Evolutionary conservation across 176 grass and related monocot genomes (phyloP).

Genomic region (Cymbopogon citratus): DNA sequence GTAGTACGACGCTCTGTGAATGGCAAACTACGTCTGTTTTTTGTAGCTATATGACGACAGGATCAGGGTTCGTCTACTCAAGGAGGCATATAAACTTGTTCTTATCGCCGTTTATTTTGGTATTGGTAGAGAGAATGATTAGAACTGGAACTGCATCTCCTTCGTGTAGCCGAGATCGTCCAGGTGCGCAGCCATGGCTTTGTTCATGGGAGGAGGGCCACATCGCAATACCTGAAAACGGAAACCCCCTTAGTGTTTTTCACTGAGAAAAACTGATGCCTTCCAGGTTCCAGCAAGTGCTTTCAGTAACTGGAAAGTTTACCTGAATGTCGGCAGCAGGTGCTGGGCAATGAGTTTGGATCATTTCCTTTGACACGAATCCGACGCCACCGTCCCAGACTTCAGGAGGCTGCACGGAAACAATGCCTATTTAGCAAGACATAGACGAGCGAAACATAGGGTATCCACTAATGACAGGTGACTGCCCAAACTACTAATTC

Average conservation of each 20-base stretch:
- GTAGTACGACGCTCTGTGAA: background rate
- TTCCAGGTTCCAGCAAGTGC: background rate
- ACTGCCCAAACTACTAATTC: background rate
- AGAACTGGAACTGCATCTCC: slow-evolving; percentile 98
- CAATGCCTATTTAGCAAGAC: background rate
- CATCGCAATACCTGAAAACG: slow-evolving; percentile 80
- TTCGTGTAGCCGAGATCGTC: slow-evolving; percentile 82
- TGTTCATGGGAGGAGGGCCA: slow-evolving; percentile 96
- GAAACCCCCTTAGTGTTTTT: background rate
- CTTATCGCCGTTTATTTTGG: background rate
- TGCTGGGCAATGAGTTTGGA: slow-evolving; percentile 64
- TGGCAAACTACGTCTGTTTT: background rate
- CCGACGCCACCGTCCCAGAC: slow-evolving; percentile 77
- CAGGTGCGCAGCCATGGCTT: slow-evolving; percentile 78
- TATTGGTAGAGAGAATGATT: background rate
- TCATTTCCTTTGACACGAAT: slow-evolving; percentile 92
- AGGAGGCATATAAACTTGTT: background rate
- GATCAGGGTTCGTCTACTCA: background rate
- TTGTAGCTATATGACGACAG: background rate
- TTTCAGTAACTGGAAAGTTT: background rate
- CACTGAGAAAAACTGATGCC: background rate
- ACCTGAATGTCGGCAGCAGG: slow-evolving; percentile 83
- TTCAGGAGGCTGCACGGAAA: slow-evolving; percentile 61
- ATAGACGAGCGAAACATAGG: background rate
- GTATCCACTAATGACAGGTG: background rate